Conservation (phyloP, 345 rosid species). For the Erysimum cheiranthoides region DNA sequence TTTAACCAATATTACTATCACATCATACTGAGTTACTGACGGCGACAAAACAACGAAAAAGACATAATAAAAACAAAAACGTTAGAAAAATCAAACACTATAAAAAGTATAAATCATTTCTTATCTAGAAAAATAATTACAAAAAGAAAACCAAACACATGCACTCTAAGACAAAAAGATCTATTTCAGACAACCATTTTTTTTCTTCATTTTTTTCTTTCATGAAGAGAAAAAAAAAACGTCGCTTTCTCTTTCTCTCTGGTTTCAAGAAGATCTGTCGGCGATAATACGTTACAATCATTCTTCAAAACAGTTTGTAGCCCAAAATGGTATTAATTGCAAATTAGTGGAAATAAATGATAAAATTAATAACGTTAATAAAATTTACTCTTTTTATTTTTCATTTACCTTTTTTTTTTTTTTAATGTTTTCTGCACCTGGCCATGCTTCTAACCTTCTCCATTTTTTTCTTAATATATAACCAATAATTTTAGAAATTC, state of each 20-base stretch:
- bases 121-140: neutral
- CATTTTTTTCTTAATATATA: constrained; percentile 9
- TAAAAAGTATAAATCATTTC: neutral
- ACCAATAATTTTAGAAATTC: neutral
- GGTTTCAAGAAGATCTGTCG: constrained; percentile 34
- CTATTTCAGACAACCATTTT: constrained; percentile 30
- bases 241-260: neutral
- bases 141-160: constrained; percentile 29
- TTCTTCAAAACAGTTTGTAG: constrained; percentile 14
- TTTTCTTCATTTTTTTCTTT: neutral
- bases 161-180: constrained; percentile 23
- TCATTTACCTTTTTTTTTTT: neutral
- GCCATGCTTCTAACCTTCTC: neutral
- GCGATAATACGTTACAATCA: constrained; percentile 36
- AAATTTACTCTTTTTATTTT: neutral
- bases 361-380: neutral
- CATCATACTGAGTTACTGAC: constrained; percentile 4
- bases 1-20: neutral
- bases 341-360: constrained; percentile 36
- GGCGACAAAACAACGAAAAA: constrained; percentile 16
- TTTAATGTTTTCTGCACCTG: constrained; percentile 29
- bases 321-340: constrained; percentile 13
- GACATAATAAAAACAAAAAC: constrained; percentile 39
- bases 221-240: neutral
- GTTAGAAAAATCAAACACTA: neutral